Percentiles rank a stretch among this genome's conserved stretches.
Evolutionary conservation across 257 asterid genomes (phyloP).

Genomic region (Cordia subcordata): DNA sequence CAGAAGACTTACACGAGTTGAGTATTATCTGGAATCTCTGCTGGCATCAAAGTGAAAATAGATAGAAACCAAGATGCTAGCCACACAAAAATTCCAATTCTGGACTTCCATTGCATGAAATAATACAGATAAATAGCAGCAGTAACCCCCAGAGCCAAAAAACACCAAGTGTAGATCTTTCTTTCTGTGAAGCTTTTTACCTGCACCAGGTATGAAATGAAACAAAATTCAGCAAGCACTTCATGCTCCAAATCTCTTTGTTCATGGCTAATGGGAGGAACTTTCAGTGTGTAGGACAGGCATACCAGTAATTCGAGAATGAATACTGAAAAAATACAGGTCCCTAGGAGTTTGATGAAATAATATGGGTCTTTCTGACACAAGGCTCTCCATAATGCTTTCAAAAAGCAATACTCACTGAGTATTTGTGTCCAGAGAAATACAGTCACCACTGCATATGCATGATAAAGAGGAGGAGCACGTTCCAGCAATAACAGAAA

Average conservation of each 20-base stretch:
- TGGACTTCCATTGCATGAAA: constrained; percentile 45
- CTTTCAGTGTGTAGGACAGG: constrained; percentile 8
- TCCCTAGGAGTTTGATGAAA: constrained; percentile 44
- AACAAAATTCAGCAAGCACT: constrained; percentile 13
- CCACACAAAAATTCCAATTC: constrained; percentile 63
- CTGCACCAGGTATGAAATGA: constrained; percentile 36
- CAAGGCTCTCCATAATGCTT: constrained; percentile 56
- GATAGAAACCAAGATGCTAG: constrained; percentile 79
- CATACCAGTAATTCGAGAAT: constrained; percentile 92
- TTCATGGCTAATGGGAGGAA: constrained; percentile 12
- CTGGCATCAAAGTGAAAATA: constrained; percentile 87
- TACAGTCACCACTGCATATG: constrained; percentile 76
- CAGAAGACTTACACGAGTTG: constrained; percentile 62
- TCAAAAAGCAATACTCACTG: constrained; percentile 63
- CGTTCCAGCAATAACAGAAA: constrained; percentile 63
- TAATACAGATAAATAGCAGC: constrained; percentile 60
- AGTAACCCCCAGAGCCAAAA: constrained; percentile 61
- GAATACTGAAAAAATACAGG: constrained; percentile 47
- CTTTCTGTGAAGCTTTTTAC: constrained; percentile 85
- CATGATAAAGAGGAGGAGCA: constrained; percentile 91
- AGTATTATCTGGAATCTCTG: constrained; percentile 96
- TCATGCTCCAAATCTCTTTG: neutral
- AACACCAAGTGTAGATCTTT: constrained; percentile 84
- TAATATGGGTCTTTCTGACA: constrained; percentile 36
- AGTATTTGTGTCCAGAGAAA: constrained; percentile 87